Conservation (phyloP, 2,329 filamentous ascomycete genomes). For the Alternaria consortialis region DNA sequence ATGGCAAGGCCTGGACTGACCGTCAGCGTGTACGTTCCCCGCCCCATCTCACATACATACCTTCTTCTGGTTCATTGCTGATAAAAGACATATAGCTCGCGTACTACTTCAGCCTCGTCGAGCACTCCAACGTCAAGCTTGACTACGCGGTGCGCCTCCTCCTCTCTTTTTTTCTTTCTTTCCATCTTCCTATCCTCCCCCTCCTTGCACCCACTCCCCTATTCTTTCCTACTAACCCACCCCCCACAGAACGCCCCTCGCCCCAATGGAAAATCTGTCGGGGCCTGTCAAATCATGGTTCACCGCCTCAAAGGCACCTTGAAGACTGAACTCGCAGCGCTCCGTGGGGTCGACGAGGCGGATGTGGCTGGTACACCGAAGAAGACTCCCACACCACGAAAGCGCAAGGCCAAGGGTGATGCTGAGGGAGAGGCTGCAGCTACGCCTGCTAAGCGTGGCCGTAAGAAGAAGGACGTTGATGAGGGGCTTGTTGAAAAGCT, state of each 20-base stretch:
- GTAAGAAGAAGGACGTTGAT: conserved; percentile 12
- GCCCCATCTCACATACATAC: background rate
- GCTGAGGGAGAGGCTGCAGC: background rate
- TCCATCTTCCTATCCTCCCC: background rate
- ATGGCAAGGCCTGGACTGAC: conserved; percentile 26
- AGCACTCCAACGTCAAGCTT: conserved; percentile 22
- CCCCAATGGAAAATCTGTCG: conserved; percentile 24
- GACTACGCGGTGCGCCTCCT: conserved; percentile 23
- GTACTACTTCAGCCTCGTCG: conserved; percentile 24
- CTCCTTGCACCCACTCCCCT: background rate
- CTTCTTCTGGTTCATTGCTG: background rate
- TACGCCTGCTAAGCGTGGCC: conserved; percentile 10
- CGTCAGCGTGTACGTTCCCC: conserved; percentile 19
- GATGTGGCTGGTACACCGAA: conserved; percentile 10
- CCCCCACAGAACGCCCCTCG: conserved; percentile 26
- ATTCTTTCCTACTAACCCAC: background rate
- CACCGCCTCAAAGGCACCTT: conserved; percentile 26
- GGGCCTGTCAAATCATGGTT: conserved; percentile 33
- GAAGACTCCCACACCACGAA: conserved; percentile 19
- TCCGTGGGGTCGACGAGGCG: conserved; percentile 18
- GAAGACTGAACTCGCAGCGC: conserved; percentile 26
- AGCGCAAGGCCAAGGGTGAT: conserved; percentile 28
- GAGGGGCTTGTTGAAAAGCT: background rate
- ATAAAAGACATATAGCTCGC: conserved; percentile 19
- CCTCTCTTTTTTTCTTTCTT: background rate